phyloP scores from a whole-genome alignment of 805 yeast species.

The Hyphopichia homilentoma region DNA sequence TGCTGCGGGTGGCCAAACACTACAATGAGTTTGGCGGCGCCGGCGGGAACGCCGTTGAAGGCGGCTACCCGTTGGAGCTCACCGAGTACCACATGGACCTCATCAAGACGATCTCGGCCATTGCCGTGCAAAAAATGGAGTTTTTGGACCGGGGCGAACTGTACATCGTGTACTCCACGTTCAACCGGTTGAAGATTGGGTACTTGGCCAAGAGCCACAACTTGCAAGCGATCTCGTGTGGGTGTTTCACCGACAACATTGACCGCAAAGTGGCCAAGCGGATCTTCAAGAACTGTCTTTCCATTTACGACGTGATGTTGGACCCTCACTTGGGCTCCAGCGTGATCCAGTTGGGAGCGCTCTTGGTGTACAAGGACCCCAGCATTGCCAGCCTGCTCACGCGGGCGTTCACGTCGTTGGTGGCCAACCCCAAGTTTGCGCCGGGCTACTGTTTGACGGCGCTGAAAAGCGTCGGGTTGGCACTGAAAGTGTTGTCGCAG shows the following conservation, averaged over 20 bases:
- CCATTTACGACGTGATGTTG: constrained; percentile 49
- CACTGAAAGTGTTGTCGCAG: constrained; percentile 66
- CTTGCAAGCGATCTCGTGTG: constrained; percentile 60
- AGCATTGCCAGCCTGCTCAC: constrained; percentile 36
- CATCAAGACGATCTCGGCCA: constrained; percentile 25
- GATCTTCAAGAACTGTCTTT: constrained; percentile 49
- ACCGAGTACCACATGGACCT: constrained; percentile 21
- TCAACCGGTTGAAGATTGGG: constrained; percentile 46
- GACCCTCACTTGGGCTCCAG: constrained; percentile 50
- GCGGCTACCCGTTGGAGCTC: constrained; percentile 12
- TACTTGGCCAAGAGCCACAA: constrained; percentile 52
- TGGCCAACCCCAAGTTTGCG: constrained; percentile 52
- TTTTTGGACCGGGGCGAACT: constrained; percentile 55
- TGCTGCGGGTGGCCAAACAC: constrained; percentile 20
- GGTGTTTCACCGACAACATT: constrained; percentile 44
- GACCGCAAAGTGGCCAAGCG: constrained; percentile 41
- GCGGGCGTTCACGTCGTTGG: constrained; percentile 46
- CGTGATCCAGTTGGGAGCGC: constrained; percentile 54
- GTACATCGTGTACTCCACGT: constrained; percentile 51
- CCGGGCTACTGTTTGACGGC: constrained; percentile 46
- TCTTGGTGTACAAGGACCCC: constrained; percentile 44
- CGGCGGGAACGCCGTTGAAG: constrained; percentile 17
- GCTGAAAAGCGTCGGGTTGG: constrained; percentile 59
- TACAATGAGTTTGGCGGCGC: constrained; percentile 8
- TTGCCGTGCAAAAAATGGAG: constrained; percentile 38